phyloP scores from a whole-genome alignment of 1,284 basidiomycete genomes.

The Ceratobasidium sp. region DNA sequence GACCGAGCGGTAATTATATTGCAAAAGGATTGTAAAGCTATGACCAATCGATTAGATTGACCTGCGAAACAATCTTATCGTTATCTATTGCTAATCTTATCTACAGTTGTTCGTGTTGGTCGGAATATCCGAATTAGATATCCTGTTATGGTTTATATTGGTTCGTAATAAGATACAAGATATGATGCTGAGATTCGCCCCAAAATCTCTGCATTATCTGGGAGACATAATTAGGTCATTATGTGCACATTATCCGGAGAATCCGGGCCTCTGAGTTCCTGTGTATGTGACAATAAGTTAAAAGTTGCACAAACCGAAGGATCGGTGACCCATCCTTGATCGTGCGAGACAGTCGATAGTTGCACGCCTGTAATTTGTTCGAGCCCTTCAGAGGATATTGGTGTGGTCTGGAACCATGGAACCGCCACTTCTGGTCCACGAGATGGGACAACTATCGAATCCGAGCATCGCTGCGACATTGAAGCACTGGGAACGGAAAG shows the following conservation, averaged over 20 bases:
- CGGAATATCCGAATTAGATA: background rate
- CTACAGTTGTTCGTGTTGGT: background rate
- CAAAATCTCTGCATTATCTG: background rate
- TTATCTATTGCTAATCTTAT: background rate
- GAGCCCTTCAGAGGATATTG: background rate
- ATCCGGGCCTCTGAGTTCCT: constrained; percentile 5
- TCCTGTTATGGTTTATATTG: background rate
- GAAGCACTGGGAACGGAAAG: background rate
- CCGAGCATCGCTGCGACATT: background rate
- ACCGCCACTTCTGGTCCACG: constrained; percentile 10
- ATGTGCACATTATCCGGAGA: background rate
- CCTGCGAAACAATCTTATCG: background rate
- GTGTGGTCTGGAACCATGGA: constrained; percentile 17
- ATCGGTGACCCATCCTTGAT: constrained; percentile 16
- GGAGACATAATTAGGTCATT: background rate
- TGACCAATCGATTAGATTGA: too few relatives aligned
- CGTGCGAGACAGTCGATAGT: constrained; percentile 1
- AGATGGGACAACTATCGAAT: constrained; percentile 7
- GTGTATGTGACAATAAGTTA: background rate
- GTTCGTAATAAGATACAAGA: background rate
- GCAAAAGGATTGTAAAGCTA: too few relatives aligned
- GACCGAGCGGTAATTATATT: background rate
- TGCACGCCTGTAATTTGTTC: background rate
- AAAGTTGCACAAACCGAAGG: background rate
- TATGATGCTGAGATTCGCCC: background rate